Evolutionary conservation across 164 flowering plant genomes (phyloP), one percentile per base, ranked within the genome.

Genomic region (Saururus chinensis): DNA sequence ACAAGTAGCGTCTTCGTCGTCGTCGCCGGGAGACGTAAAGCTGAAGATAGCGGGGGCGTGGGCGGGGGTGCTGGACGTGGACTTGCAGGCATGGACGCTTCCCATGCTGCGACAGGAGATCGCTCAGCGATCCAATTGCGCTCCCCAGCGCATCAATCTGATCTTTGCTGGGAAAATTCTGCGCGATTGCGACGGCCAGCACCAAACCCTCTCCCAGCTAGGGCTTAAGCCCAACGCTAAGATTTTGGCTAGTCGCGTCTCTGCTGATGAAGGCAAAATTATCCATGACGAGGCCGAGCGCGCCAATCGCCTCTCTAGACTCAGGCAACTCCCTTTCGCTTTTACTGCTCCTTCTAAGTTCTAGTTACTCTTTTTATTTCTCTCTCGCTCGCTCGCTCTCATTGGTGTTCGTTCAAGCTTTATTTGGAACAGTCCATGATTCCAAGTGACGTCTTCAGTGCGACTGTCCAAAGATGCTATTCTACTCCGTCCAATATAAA

Each of bases 281-380:
- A 78, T 75, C 53, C 26, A 84, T 68, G 95, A 84, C 7, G 95
- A 92, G 71, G 96, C 83, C 26, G 95, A 87, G 57, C 85, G 95
- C 16, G 61, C 81, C 10, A 57, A 66, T 24, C 68, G 83, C 37
- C 92, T 92, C 56, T 56, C 82, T 21, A 73, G 98, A 26, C 63
- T 92, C 72, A 89, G 79, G 98, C 82, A 30, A 64, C 77, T 52
- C 23, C 51, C 19, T 16, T 62, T 23, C 62, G 9, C 19, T 1
- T 57, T 62, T 10, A 13, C 7, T 40, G n/a, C 4, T 59, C 37
- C 21, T 17, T 22, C 52, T 37, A 23, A 19, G 26, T 7, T 14
- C 11, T 65, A 2, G 4, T 8, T 17, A 20, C 11, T 35, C 14
- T 14, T 7, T 10, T 17, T 17, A 7, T 19, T 19, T 35, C n/a